Conservation (phyloP, 2,329 filamentous ascomycete genomes). For the Seiridium unicorne region DNA sequence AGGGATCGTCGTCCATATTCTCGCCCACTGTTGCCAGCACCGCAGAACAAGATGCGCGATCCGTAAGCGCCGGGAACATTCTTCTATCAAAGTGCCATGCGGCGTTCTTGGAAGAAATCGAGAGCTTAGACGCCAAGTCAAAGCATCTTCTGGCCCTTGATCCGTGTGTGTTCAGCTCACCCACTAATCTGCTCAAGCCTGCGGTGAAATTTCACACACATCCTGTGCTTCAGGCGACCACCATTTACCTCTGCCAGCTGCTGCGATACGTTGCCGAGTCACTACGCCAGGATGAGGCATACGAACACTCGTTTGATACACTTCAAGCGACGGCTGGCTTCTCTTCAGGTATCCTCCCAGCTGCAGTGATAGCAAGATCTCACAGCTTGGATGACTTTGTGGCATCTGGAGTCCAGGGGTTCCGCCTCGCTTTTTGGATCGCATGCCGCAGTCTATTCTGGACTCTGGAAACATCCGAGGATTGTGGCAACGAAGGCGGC, state of each 20-base stretch:
- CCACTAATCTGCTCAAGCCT: slow-evolving; percentile 5
- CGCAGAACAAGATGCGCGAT: slow-evolving; percentile 5
- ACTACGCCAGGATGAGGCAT: not conserved
- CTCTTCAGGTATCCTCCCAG: slow-evolving; percentile 8
- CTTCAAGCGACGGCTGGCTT: slow-evolving; percentile 6
- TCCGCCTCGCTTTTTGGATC: slow-evolving; percentile 9
- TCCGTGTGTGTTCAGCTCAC: not conserved
- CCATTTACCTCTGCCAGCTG: slow-evolving; percentile 10
- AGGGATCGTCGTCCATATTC: slow-evolving; percentile 6
- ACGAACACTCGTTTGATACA: slow-evolving; percentile 1
- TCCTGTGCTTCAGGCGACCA: slow-evolving; percentile 8
- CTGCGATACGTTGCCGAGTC: slow-evolving; percentile 7
- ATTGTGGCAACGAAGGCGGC: not conserved
- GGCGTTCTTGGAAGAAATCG: slow-evolving; percentile 1
- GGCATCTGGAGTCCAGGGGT: not conserved
- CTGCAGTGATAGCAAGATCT: slow-evolving; percentile 4
- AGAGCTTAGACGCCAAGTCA: not conserved
- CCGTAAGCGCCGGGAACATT: not conserved
- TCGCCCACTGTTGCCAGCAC: not conserved
- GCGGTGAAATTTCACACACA: slow-evolving; percentile 5
- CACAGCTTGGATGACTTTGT: slow-evolving; percentile 8
- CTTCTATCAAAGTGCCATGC: slow-evolving; percentile 5
- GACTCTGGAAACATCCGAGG: not conserved
- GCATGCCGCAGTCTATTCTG: slow-evolving; percentile 3
- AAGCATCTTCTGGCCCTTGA: not conserved